These are phyloP conservation scores for Guadua angustifolia DNA, from an alignment of 176 grass and related monocot genomes.

Conservation along the genomic window DNA sequence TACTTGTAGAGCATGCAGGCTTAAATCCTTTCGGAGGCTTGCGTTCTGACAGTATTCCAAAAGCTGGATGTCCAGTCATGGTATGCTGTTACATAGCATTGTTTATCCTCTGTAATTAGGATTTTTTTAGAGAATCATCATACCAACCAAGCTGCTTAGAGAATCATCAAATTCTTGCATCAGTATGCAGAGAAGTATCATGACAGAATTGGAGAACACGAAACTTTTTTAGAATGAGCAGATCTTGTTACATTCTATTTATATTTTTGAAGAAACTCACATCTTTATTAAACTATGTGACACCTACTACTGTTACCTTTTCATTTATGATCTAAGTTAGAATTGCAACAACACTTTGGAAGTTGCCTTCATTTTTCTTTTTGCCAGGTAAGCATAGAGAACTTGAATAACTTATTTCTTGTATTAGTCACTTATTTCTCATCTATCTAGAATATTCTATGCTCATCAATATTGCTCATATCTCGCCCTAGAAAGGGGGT, in stretches of 20 bases:
- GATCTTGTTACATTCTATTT: not conserved
- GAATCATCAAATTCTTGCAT: conserved; percentile 8
- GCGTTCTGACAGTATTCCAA: conserved; percentile 90
- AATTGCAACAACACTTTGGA: too few relatives aligned
- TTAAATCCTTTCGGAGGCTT: conserved; percentile 97
- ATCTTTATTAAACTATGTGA: not conserved
- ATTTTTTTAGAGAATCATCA: not conserved
- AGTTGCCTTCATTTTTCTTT: too few relatives aligned
- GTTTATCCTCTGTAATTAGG: conserved; percentile 27
- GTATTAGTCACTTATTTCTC: too few relatives aligned
- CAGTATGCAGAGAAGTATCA: conserved; percentile 17
- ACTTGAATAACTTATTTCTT: too few relatives aligned
- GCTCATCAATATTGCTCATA: too few relatives aligned
- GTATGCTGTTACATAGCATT: conserved; percentile 53
- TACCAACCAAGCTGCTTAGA: conserved; percentile 12
- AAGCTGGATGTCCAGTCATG: conserved; percentile 94
- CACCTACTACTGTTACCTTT: conserved; percentile 23
- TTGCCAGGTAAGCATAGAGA: too few relatives aligned
- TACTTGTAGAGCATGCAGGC: conserved; percentile 93
- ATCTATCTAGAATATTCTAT: too few relatives aligned
- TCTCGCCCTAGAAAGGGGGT: too few relatives aligned
- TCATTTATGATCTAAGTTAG: too few relatives aligned
- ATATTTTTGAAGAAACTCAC: too few relatives aligned
- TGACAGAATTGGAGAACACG: conserved; percentile 1
- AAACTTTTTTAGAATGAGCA: conserved; percentile 10